Evolutionary conservation across 371 early-diverging fungal genomes (phyloP), one percentile per base, ranked within the genome.

Genomic region (Apophysomyces ossiformis): DNA sequence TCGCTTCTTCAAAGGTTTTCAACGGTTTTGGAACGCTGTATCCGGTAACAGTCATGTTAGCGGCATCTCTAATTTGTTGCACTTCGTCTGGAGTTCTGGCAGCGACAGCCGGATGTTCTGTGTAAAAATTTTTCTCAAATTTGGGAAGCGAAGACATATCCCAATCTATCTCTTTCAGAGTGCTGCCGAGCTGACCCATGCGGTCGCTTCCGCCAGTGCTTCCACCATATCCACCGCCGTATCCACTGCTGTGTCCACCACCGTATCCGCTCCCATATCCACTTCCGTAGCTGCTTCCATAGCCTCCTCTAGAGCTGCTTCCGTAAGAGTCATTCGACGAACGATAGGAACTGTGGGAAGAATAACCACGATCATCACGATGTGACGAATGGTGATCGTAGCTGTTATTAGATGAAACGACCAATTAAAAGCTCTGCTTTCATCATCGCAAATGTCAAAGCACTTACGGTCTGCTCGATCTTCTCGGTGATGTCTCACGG

Each of bases 111-210:
- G 85, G 77, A 65, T 90, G 76, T 73, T 89, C 98, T 57, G 85
- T 85, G 75, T 99, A 96, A 74, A 99, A 99, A 82, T 96, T 92
- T 84, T 97, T 97, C 74, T 95, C 95, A 69, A 97, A 95, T 61
- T 81, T 85, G 8, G 90, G 92, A 6, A 95, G 82, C 57, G 86
- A 68, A 11, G 69, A 57, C 8, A 83, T 56, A 69, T 91, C 90
- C 93, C 94, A 96, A 64, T 89, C 81, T 37, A 90, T 90, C 11
- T 75, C 79, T 47, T 79, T 73, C 26, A 92, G 77, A 50, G 74
- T 78, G 37, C 77, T 74, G 37, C 92, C 92, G 6, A 90, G 82
- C 61, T 77, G 74, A 63, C 78, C 72, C 88, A 86, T 88, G 36
- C 85, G 79, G 72, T 90, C 88, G 47, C 85, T 85, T 16, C 86